A percentile compares a stretch with the other conserved stretches of the same genome.
phyloP scores from a whole-genome alignment of 164 flowering plant genomes.

The Vitis amurensis region DNA sequence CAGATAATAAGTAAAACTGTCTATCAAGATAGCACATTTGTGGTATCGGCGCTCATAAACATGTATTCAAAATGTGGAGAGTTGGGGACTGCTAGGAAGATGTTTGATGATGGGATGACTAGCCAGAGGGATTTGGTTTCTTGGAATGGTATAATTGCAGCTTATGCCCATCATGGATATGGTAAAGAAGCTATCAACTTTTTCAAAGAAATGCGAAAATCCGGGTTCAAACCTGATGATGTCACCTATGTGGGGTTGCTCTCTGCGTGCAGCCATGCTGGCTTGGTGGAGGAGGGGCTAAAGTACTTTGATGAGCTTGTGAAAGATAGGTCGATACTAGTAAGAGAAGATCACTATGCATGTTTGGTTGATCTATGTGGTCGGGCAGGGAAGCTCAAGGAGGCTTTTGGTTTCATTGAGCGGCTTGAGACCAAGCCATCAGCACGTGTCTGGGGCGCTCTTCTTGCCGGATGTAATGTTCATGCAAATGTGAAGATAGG shows the following conservation, averaged over 20 bases:
- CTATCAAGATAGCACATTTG: slow-evolving; percentile 17
- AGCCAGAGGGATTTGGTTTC: slow-evolving; percentile 31
- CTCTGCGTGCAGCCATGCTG: slow-evolving; percentile 43
- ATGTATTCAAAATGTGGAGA: slow-evolving; percentile 47
- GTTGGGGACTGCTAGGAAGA: slow-evolving; percentile 25
- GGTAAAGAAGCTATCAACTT: slow-evolving; percentile 34
- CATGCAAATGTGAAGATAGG: slow-evolving; percentile 24
- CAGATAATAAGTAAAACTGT: slow-evolving; percentile 28
- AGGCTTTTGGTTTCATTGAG: slow-evolving; percentile 25
- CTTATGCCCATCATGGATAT: slow-evolving; percentile 42
- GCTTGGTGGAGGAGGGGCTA: slow-evolving; percentile 40
- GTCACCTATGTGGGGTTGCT: slow-evolving; percentile 36
- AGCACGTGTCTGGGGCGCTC: slow-evolving; percentile 32
- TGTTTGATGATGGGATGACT: slow-evolving; percentile 31
- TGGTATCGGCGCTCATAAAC: slow-evolving; percentile 34
- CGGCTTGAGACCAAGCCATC: slow-evolving; percentile 20
- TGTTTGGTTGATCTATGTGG: slow-evolving; percentile 36
- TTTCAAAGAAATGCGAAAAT: slow-evolving; percentile 26
- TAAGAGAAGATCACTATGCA: slow-evolving; percentile 34
- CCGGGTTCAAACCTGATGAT: slow-evolving; percentile 26
- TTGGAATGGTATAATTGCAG: slow-evolving; percentile 42
- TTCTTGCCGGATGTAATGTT: slow-evolving; percentile 36
- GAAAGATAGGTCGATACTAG: slow-evolving; percentile 21
- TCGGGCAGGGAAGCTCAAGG: slow-evolving; percentile 29
- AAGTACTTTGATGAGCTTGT: slow-evolving; percentile 24